Evolutionary conservation across 2,329 filamentous ascomycete species (phyloP), one percentile per base, ranked within the genome.

Genomic region (Neopestalotiopsis rosae): DNA sequence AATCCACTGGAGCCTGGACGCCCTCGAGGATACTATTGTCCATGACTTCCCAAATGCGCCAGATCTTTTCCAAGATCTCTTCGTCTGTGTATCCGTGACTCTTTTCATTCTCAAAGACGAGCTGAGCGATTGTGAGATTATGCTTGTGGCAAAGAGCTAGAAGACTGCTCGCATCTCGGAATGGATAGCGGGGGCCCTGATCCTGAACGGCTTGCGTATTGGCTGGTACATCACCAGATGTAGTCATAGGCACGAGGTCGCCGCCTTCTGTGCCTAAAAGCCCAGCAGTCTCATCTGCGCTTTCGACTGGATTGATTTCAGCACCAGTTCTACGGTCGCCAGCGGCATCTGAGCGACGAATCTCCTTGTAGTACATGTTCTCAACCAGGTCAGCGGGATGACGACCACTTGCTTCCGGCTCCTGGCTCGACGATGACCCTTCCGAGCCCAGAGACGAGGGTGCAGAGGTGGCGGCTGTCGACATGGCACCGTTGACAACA

Each of bases 81-180:
- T 85, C 83, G 61, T 86, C 83, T 0, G 82, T 83, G 67, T 86
- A 85, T 9, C 84, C 84, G 4, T 84, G 80, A 71, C 84, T 85
- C 77, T 84, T 86, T 69, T 86, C 84, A 66, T 86, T 86, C 73
- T 86, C 84, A 68, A 85, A 86, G 4, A 86, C 84, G 38, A 86
- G 71, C 71, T 86, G 84, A 0, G 84, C 84, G 34, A 86, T 86
- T 3, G 84, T 86, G 6, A 86, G 76, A 67, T 86, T 86, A 74
- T 86, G 82, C 70, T 85, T 83, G 63, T 82, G 80, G 68, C 84
- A 86, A 2, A 86, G 74, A 3, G 81, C 78, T 58, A 86, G 73
- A 32, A 86, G 74, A 70, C 84, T 86, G 62, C 75, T 75, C 6
- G 82, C 84, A 61, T 86, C 81, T 49, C 81, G 82, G 74, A 86